These are phyloP conservation scores for Fusarium mexicanum DNA, from an alignment of 2,329 filamentous ascomycete genomes.

Conservation along the genomic window DNA sequence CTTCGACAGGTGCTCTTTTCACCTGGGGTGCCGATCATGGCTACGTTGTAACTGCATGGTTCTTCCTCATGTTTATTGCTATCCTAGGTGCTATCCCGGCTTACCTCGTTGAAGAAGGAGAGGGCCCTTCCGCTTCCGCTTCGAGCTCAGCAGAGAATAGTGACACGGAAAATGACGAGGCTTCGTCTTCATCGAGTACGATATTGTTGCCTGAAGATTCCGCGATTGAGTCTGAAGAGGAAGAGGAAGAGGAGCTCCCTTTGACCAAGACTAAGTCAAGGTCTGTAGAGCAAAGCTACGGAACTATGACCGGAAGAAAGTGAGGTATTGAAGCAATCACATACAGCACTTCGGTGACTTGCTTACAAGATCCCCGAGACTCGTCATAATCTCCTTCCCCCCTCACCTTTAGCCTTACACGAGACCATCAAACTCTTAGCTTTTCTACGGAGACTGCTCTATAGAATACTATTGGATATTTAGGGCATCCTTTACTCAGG, in stretches of 20 bases:
- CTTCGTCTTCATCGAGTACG: slow-evolving; percentile 24
- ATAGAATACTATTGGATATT: too few species aligned
- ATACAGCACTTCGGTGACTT: background rate
- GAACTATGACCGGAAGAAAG: slow-evolving; percentile 28
- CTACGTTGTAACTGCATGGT: slow-evolving; percentile 84
- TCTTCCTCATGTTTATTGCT: slow-evolving; percentile 74
- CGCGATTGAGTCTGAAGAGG: slow-evolving; percentile 32
- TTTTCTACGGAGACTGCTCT: too few species aligned
- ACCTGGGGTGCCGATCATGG: slow-evolving; percentile 78
- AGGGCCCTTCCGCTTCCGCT: slow-evolving; percentile 65
- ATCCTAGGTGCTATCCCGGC: slow-evolving; percentile 75
- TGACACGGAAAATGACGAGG: slow-evolving; percentile 41
- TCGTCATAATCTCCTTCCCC: too few species aligned
- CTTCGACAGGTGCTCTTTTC: slow-evolving; percentile 76
- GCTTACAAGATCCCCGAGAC: too few species aligned
- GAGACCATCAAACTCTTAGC: too few species aligned
- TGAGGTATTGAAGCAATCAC: background rate
- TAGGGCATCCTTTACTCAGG: too few species aligned
- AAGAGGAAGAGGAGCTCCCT: slow-evolving; percentile 31
- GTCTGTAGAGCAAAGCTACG: slow-evolving; percentile 22
- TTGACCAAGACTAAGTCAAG: slow-evolving; percentile 10
- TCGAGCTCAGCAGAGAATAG: slow-evolving; percentile 46
- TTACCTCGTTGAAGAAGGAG: slow-evolving; percentile 77
- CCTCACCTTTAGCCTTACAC: too few species aligned
- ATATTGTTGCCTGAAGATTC: slow-evolving; percentile 36